A percentile compares a stretch with the other conserved stretches of the same genome.
These are phyloP conservation scores for Pseudisothecium myosuroides DNA, from an alignment of 225 moss, liverwort and hornwort genomes.

Conservation along the genomic window DNA sequence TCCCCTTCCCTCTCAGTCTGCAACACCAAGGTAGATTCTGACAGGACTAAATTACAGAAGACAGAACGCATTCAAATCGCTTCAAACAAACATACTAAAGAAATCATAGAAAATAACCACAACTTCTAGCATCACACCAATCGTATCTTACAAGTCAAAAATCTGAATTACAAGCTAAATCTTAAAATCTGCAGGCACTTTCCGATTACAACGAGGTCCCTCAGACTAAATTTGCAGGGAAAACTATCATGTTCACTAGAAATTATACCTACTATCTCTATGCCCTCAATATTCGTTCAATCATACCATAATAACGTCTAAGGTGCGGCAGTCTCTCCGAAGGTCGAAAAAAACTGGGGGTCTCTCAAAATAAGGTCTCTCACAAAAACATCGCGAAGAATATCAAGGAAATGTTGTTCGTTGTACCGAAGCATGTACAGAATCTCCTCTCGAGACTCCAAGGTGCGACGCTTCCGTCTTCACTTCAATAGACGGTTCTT, in stretches of 20 bases:
- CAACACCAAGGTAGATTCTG: constrained; percentile 10
- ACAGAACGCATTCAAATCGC: not conserved
- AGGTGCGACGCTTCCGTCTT: not conserved
- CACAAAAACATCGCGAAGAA: not conserved
- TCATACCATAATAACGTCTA: not conserved
- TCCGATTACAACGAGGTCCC: not conserved
- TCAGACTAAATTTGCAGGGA: not conserved
- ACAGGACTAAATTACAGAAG: not conserved
- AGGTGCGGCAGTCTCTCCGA: not conserved
- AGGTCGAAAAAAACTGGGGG: not conserved
- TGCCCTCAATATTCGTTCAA: not conserved
- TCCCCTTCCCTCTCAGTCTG: constrained; percentile 32
- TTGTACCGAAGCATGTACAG: not conserved
- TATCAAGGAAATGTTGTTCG: not conserved
- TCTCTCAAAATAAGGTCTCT: not conserved
- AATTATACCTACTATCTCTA: not conserved
- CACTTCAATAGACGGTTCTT: not conserved
- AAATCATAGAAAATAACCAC: not conserved
- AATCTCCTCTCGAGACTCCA: not conserved
- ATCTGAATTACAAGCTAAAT: not conserved
- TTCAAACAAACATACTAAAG: not conserved
- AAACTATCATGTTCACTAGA: not conserved
- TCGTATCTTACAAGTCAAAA: not conserved
- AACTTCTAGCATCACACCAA: not conserved
- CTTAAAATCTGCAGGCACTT: not conserved